Percentiles rank a stretch among this genome's conserved stretches.
Conservation (phyloP, 257 asterid genomes). For the Fraxinus pennsylvanica region DNA sequence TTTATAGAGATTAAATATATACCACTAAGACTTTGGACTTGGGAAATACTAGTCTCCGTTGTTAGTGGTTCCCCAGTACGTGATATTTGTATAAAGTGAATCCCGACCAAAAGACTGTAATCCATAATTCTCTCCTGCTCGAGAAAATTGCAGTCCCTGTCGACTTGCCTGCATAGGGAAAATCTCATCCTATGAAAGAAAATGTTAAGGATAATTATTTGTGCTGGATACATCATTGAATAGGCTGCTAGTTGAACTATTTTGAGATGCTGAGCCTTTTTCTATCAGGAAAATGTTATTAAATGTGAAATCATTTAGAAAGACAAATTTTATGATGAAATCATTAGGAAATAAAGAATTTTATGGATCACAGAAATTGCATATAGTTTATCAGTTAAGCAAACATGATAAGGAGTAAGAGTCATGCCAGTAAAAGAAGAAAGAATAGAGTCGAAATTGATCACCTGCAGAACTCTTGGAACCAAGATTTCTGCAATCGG, state of each 20-base stretch:
- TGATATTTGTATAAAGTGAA: conserved; percentile 21
- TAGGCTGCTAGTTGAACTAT: not conserved
- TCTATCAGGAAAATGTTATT: not conserved
- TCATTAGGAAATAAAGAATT: not conserved
- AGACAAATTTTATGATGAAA: not conserved
- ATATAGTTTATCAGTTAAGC: not conserved
- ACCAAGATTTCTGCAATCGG: conserved; percentile 15
- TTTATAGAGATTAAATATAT: not conserved
- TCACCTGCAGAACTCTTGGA: conserved; percentile 26
- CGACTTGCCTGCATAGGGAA: conserved; percentile 26
- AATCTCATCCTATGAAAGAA: not conserved
- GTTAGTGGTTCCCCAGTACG: not conserved
- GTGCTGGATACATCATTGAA: not conserved
- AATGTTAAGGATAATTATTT: not conserved
- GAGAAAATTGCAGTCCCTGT: conserved; percentile 27
- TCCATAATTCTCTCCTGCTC: conserved; percentile 31
- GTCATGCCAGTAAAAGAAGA: not conserved
- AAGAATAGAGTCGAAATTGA: not conserved
- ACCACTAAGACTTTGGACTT: conserved; percentile 19
- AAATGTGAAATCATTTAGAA: not conserved
- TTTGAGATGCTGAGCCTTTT: not conserved
- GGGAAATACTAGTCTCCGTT: conserved; percentile 20
- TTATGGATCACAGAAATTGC: not conserved
- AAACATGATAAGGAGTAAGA: not conserved
- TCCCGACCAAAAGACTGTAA: conserved; percentile 24